Evolutionary conservation across 2,329 filamentous ascomycete species (phyloP).

Genomic region (Peltaster fructicola): DNA sequence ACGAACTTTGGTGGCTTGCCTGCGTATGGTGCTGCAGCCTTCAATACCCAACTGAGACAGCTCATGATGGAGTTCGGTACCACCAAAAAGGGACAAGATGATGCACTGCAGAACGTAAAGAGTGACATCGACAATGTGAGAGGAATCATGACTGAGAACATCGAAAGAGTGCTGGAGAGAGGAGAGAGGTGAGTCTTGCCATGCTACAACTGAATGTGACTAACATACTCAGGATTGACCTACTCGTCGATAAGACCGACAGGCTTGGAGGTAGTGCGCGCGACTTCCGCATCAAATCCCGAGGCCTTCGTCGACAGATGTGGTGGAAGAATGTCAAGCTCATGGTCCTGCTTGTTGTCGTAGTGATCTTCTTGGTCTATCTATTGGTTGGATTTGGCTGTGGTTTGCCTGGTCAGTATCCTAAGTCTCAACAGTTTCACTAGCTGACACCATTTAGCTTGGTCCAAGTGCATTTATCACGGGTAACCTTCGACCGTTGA

Average conservation of each 20-base stretch:
- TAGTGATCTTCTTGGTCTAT: slow-evolving; percentile 55
- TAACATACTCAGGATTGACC: no score
- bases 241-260: slow-evolving; percentile 88
- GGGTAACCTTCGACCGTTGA: no score
- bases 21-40: slow-evolving; percentile 75
- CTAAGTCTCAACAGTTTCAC: no score
- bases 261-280: slow-evolving; percentile 69
- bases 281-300: slow-evolving; percentile 77
- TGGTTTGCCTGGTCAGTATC: slow-evolving; percentile 44
- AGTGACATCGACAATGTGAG: slow-evolving; percentile 82
- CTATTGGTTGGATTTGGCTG: slow-evolving; percentile 56
- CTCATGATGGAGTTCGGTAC: slow-evolving; percentile 76
- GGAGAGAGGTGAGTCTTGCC: no score
- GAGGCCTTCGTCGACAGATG: slow-evolving; percentile 80
- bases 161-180: slow-evolving; percentile 71
- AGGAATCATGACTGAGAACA: slow-evolving; percentile 89
- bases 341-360: slow-evolving; percentile 61
- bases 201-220: no score
- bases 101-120: slow-evolving; percentile 69
- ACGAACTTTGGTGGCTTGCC: slow-evolving; percentile 65
- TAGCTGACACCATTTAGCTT: no score
- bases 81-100: slow-evolving; percentile 53
- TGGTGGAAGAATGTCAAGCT: slow-evolving; percentile 99
- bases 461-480: no score
- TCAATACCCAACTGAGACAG: slow-evolving; percentile 60